Evolutionary conservation across 257 asterid genomes (phyloP), one percentile per base, ranked within the genome.

Genomic region (Echium plantagineum): DNA sequence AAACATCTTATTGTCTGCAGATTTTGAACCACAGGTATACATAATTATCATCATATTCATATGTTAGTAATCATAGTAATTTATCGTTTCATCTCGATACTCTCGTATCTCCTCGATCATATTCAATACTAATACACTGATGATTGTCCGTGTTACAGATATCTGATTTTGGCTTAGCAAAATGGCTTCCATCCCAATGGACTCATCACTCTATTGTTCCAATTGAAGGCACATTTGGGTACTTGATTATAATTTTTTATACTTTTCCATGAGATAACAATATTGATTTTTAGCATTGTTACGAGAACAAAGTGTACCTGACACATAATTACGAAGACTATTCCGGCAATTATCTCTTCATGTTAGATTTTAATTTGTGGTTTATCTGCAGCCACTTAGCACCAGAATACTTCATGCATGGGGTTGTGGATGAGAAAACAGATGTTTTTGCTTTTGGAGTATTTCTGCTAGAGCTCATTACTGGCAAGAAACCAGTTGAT

Each of bases 101-200:
- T 24, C 26, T 24, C 26, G 26, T 24, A 24, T 24, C 26, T 24
- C 26, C 26, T 24, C 2, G 3, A 24, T 24, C 26, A 24, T 24
- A 1, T 24, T 24, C 26, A 24, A 24, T 53, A 19, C 2, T 18
- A n/a, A 7, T 5, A 19, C 15, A 4, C 5, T 21, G 6, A 35
- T 63, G 13, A 28, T 65, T 71, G 20, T 57, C 9, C 60, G 4
- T 64, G 62, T 51, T 63, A 57, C 73, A 91, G 98, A 88, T 91
- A 70, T 91, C 96, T 22, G 96, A 91, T 67, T 91, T 91, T 67
- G 98, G 98, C 26, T 72, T 91, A 24, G 96, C 98, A 47, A 91
- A 91, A 80, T 91, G 98, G 98, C 98, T 91, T 65, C 98, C 98
- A 42, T 85, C 98, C 21, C 93, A 91, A 60, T 91, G 94, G 98